Base-by-base conservation (phyloP, 768 basidiomycete species). In the Vishniacozyma victoriae region DNA sequence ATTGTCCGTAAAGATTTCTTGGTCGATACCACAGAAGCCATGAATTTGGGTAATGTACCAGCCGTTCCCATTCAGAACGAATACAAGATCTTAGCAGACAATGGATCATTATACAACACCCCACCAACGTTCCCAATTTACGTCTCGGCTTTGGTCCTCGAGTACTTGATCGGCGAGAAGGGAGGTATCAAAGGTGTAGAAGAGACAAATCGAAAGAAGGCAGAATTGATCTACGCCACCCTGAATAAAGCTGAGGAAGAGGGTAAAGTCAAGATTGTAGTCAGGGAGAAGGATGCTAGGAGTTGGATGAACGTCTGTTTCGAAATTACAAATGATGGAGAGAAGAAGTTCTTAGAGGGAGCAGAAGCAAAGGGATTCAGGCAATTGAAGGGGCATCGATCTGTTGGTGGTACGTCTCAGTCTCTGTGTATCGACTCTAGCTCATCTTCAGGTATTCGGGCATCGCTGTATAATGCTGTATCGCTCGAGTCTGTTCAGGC, bases 241-340 rank as follows among this genome's bases (percentile, higher is more conserved):
- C 60, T 99, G 52, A 78, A 79, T 55, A 79, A 80, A 55, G 88
- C 88, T 3, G 81, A 84, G 68, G 75, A 73, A 49, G 78, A 77
- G 59, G 88, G 88, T 0, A 74, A 87, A 47, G 80, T 87, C 59
- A 78, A 73, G 58, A 69, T 78, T 18, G 86, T 85, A 64, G 91
- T 93, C 6, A 58, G 64, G 16, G 76, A 80, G 62, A 77, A 78
- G 48, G 84, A 81, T 4, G 81, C 83, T 40, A 79, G 85, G 51
- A 96, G 92, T 72, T 86, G 86, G 82, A 97, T 97, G 93, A 99
- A 99, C 69, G 78, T 88, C 14, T 86, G 88, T 0, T 97, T 96
- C 72, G 79, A 81, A 44, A 55, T 81, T 12, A 68, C 63, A 0
- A 85, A 82, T 0, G 83, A 86, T n/a, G 84, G 78, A 1, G 76